Base-by-base conservation (phyloP, 495 filamentous ascomycete genomes). In the Articulospora tetracladia region DNA sequence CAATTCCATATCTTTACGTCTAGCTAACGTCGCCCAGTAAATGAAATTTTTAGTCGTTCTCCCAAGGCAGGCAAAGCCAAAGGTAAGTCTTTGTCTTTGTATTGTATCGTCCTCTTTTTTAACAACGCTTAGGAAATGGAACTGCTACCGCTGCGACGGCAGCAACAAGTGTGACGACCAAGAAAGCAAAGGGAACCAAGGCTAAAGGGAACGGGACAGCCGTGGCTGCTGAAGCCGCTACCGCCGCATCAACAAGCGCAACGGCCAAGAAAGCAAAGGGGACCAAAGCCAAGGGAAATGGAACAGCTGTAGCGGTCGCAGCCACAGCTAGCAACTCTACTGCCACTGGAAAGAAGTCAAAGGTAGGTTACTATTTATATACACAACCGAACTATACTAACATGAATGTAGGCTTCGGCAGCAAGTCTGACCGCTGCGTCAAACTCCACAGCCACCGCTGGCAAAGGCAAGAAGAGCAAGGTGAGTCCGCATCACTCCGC, bases 221-320 rank as follows among this genome's bases (percentile, higher is more conserved):
- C 13, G 30, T 47, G 2, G 60, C 61, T 10, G 51, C 8, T 3
- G n/a, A 20, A 52, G 30, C 27, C 19, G 15, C 59, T 39, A n/a
- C 10, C 34, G 34, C 2, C 10, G 39, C 56, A 19, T 13, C 24
- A 1, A 54, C 39, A 53, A 58, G 49, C 22, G 47, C 62, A 3
- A 50, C 61, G 17, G 39, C 34, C 13, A 57, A 57, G 24, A 52
- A 52, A 22, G 30, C 8, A 25, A 46, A 46, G 19, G 53, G 32
- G 46, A 27, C 20, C 10, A 53, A 41, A 17, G 66, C 60, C 17
- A 64, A 50, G 26, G 51, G 32, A 24, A 68, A 70, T 55, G 63
- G 47, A 27, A 70, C 69, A 27, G 58, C 61, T 44, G 36, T 53
- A 23, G 53, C 56, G 11, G 60, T 57, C 13, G 46, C 55, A 15